Conservation (phyloP, 2,329 filamentous ascomycete species). For the Beauveria medogensis region DNA sequence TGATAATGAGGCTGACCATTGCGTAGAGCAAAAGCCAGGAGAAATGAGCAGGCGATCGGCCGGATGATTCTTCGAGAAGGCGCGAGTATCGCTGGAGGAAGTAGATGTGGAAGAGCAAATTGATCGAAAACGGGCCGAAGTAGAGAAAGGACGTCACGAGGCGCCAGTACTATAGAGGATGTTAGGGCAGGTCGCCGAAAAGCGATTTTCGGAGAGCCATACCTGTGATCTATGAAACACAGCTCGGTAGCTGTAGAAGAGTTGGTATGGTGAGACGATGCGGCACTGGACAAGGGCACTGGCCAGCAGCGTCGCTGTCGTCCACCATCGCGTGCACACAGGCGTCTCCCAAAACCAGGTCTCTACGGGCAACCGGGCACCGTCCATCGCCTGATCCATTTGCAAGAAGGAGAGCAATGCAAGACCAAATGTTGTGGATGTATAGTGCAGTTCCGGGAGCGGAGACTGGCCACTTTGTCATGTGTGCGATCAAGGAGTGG, state of each 20-base stretch:
- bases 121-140: conserved; percentile 88
- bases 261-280: conserved; percentile 84
- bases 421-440: background rate
- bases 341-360: conserved; percentile 99
- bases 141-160: conserved; percentile 95
- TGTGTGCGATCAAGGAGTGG: background rate
- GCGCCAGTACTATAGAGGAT: conserved; percentile 73
- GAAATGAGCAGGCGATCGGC: conserved; percentile 84
- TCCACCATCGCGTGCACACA: conserved; percentile 94
- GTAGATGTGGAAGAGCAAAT: conserved; percentile 95
- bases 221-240: conserved; percentile 92
- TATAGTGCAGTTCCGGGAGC: background rate
- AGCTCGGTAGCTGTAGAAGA: conserved; percentile 92
- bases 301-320: conserved; percentile 79
- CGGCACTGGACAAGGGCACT: conserved; percentile 89
- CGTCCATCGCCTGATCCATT: conserved; percentile 55
- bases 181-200: conserved; percentile 11
- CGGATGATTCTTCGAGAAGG: conserved; percentile 90
- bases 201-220: conserved; percentile 13
- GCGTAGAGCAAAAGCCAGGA: conserved; percentile 90
- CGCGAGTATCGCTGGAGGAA: conserved; percentile 95
- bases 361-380: conserved; percentile 70
- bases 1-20: conserved; percentile 65
- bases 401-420: background rate
- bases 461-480: background rate